Base-by-base conservation (phyloP, 148 eudicot species). In the Polygonum maritimum region DNA sequence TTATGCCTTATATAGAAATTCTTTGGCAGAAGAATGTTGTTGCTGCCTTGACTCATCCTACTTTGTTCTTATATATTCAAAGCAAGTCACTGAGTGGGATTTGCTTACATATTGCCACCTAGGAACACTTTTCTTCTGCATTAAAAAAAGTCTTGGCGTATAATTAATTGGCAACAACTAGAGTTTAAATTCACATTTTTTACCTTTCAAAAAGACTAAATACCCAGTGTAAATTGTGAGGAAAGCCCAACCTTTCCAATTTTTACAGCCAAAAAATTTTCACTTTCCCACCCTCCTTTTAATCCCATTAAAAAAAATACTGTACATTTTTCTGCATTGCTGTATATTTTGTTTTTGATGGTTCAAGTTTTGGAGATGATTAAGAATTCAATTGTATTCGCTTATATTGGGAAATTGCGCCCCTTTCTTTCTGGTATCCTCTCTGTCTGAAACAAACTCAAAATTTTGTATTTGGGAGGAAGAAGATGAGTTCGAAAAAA, bases 401-500 rank as follows among this genome's bases (percentile, higher is more conserved):
- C 22, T 54, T 19, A n/a, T 18, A 54, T 54, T 54, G 10, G 26
- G 60, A 54, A 1, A n/a, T 54, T n/a, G 6, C 1, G 26, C 7
- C 10, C 10, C 41, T 57, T 14, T 12, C 51, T 33, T 13, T 63
- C 39, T 13, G 44, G 69, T 4, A 18, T 44, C 11, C 47, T 67
- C 67, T 51, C 21, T 2, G 44, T 51, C 49, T 19, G 38, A 48
- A 65, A 11, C 13, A 21, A 45, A 55, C 49, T 40, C 48, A 35
- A 18, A 39, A 44, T 71, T 71, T 71, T 26, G 51, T 12, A 12
- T 41, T 45, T 9, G 38, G 36, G 16, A 38, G 36, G 16, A 19
- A 26, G 75, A 45, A 54, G 75, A 87, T 87, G 88, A 69, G 41
- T 71, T 33, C 71, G 63, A 73, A 26, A 70, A 73, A 63, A 33